A percentile compares a stretch with the other conserved stretches of the same genome.
Evolutionary conservation across 2,329 filamentous ascomycete species (phyloP).

Genomic region (Trichoderma cornu-damae): DNA sequence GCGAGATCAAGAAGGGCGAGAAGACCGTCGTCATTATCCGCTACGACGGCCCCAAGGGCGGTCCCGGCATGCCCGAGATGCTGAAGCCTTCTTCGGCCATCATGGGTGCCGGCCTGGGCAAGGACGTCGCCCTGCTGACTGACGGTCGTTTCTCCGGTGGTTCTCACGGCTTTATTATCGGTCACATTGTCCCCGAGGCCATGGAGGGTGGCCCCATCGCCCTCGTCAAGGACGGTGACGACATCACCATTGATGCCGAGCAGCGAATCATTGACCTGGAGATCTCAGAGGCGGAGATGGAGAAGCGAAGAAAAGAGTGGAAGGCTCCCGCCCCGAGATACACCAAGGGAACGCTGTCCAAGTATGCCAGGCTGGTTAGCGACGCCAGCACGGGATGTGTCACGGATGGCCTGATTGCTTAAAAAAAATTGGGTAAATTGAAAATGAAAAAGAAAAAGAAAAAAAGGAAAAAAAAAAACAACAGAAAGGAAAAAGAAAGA

Average conservation of each 20-base stretch:
- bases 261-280: constrained; percentile 63
- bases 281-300: constrained; percentile 61
- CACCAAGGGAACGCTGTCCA: constrained; percentile 61
- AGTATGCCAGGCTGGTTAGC: constrained; percentile 60
- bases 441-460: background rate
- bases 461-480: background rate
- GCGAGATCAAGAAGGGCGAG: constrained; percentile 75
- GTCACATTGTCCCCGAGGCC: constrained; percentile 82
- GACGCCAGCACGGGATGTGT: constrained; percentile 57
- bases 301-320: constrained; percentile 54
- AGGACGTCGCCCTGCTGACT: constrained; percentile 69
- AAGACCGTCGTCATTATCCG: constrained; percentile 88
- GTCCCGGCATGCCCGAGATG: constrained; percentile 93
- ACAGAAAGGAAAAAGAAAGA: background rate
- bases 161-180: constrained; percentile 80
- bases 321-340: constrained; percentile 55
- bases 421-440: background rate
- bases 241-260: constrained; percentile 77
- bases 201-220: constrained; percentile 81
- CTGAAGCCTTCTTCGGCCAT: constrained; percentile 87
- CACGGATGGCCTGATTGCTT: constrained; percentile 40
- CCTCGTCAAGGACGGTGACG: constrained; percentile 74
- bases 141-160: constrained; percentile 76
- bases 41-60: constrained; percentile 90
- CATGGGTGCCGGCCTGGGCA: constrained; percentile 80